phyloP scores from a whole-genome alignment of 768 basidiomycete species.

The Suillus brevipes region DNA sequence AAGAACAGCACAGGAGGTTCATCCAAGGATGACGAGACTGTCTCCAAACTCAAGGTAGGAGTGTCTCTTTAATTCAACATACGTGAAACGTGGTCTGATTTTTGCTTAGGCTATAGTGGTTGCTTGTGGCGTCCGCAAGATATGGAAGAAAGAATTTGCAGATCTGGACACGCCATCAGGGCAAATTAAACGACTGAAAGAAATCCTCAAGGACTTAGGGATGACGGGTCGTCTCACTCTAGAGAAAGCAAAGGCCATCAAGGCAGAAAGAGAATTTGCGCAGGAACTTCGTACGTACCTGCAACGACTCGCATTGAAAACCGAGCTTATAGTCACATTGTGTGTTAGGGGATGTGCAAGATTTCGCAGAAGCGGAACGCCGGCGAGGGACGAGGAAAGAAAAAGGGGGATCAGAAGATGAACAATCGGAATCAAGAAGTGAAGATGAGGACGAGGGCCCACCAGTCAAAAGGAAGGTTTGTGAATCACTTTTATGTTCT shows the following conservation, averaged over 20 bases:
- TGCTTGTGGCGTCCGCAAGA: conserved; percentile 76
- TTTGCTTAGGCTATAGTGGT: conserved; percentile 56
- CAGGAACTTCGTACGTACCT: conserved; percentile 68
- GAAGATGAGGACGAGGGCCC: conserved; percentile 33
- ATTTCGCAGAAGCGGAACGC: conserved; percentile 57
- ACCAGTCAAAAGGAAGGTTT: conserved; percentile 46
- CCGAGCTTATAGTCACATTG: not conserved
- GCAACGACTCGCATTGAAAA: not conserved
- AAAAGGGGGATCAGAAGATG: conserved; percentile 16
- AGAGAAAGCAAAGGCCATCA: conserved; percentile 80
- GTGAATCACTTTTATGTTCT: conserved; percentile 10
- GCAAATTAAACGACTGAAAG: conserved; percentile 65
- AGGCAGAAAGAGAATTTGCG: conserved; percentile 69
- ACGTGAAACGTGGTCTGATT: conserved; percentile 2
- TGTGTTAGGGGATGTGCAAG: conserved; percentile 67
- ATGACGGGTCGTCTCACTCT: conserved; percentile 78
- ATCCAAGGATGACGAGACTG: conserved; percentile 68
- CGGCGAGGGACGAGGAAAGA: conserved; percentile 26
- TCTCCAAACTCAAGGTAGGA: conserved; percentile 71
- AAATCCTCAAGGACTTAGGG: conserved; percentile 68
- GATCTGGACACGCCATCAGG: conserved; percentile 54
- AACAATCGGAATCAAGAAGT: conserved; percentile 34
- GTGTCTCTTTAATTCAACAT: not conserved
- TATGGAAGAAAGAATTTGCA: conserved; percentile 74
- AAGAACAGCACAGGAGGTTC: conserved; percentile 27